phyloP scores from a whole-genome alignment of 768 basidiomycete genomes.

The Serendipita sp. region DNA sequence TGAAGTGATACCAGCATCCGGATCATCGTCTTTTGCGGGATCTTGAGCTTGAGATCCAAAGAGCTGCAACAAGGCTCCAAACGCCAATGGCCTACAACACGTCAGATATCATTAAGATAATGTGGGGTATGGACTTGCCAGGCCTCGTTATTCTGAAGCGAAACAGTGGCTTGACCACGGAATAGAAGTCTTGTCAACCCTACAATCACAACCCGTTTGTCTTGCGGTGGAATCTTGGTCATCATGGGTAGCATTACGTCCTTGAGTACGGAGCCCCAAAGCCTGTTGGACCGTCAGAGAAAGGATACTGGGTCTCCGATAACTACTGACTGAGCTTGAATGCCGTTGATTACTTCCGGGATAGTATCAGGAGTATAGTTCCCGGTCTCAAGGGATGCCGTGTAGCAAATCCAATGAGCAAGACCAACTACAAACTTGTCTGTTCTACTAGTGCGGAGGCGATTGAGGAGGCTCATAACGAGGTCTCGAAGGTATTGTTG shows the following conservation, averaged over 20 bases:
- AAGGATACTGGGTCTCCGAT: not conserved
- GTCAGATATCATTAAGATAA: not conserved
- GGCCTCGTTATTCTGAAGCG: not conserved
- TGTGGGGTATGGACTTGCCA: not conserved
- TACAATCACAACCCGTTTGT: not conserved
- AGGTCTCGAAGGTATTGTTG: constrained; percentile 60
- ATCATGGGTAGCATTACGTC: not conserved
- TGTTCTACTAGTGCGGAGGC: constrained; percentile 80
- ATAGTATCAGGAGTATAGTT: constrained; percentile 68
- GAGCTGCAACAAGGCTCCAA: constrained; percentile 58
- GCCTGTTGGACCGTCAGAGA: not conserved
- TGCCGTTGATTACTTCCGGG: constrained; percentile 59
- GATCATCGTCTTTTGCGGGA: constrained; percentile 26
- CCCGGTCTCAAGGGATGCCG: constrained; percentile 56
- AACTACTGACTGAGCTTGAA: constrained; percentile 60
- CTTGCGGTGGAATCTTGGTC: not conserved
- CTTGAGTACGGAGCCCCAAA: not conserved
- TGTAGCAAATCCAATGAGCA: constrained; percentile 59
- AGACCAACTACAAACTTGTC: constrained; percentile 77
- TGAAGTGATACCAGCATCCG: constrained; percentile 44
- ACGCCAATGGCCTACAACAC: constrained; percentile 44
- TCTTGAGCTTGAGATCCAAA: constrained; percentile 35
- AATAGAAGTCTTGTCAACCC: not conserved
- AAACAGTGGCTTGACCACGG: not conserved
- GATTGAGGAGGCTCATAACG: constrained; percentile 58